Evolutionary conservation across 1,284 basidiomycete species (phyloP).

Genomic region (Ustilago hordei): DNA sequence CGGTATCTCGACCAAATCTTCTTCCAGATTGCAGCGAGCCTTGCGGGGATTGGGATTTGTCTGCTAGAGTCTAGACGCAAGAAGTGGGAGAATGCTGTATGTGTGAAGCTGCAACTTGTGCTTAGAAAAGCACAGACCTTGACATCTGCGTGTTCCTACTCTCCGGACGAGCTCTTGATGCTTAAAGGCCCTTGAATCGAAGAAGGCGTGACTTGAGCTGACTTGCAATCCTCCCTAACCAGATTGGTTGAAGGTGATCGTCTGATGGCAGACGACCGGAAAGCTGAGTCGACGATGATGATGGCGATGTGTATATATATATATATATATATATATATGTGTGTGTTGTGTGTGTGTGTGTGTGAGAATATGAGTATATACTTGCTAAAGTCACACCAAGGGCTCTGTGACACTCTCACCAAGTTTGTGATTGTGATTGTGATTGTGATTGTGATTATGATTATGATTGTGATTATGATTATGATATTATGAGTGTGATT

Average conservation of each 20-base stretch:
- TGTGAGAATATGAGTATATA: neutral
- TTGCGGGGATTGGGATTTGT: neutral
- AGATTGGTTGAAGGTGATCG: neutral
- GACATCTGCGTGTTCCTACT: slow-evolving; percentile 8
- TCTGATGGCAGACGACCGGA: neutral
- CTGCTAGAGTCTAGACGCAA: neutral
- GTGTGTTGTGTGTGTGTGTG: neutral
- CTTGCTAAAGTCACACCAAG: neutral
- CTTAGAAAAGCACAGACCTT: slow-evolving; percentile 19
- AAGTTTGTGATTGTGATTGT: neutral
- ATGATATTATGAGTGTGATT: neutral
- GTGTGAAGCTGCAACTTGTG: neutral
- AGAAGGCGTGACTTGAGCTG: neutral
- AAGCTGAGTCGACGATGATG: neutral
- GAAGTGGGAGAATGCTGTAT: neutral
- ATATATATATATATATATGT: neutral
- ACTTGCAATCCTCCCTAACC: neutral
- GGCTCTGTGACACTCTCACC: neutral
- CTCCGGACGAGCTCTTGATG: neutral
- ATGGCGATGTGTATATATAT: neutral
- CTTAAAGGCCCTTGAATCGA: neutral
- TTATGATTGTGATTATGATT: neutral
- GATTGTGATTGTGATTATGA: neutral
- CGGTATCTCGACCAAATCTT: neutral
- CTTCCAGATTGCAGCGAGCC: neutral